Evolutionary conservation across 768 basidiomycete genomes (phyloP).

Genomic region (Collybia sordida): DNA sequence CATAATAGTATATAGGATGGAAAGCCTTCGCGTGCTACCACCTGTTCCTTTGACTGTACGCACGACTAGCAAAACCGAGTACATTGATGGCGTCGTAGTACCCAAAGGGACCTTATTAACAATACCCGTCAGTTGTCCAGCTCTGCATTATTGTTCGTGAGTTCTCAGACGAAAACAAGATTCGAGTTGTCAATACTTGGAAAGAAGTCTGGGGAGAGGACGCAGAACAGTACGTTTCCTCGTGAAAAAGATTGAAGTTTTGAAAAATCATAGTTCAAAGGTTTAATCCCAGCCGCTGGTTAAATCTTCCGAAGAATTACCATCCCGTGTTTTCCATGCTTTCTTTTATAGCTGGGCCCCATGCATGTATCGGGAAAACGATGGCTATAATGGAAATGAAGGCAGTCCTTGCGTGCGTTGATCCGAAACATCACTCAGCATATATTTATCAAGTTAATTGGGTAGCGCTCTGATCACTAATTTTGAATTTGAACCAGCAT

Average conservation of each 20-base stretch:
- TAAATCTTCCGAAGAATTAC: conserved; percentile 33
- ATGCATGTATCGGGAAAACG: conserved; percentile 43
- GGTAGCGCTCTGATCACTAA: conserved; percentile 37
- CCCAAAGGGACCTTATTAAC: conserved; percentile 45
- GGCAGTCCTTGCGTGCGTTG: conserved; percentile 32
- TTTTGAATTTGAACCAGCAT: conserved; percentile 45
- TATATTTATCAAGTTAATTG: background rate
- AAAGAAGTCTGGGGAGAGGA: conserved; percentile 50
- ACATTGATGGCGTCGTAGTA: conserved; percentile 42
- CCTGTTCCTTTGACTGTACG: conserved; percentile 40
- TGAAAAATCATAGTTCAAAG: conserved; percentile 20
- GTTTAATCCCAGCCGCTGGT: conserved; percentile 49
- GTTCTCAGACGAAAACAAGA: conserved; percentile 24
- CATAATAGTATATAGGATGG: conserved; percentile 32
- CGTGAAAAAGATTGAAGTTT: too few species aligned
- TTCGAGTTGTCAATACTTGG: conserved; percentile 50
- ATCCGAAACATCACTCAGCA: background rate
- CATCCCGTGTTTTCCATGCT: conserved; percentile 33
- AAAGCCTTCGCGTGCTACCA: conserved; percentile 40
- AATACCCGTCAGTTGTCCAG: conserved; percentile 33
- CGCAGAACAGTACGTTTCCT: conserved; percentile 40
- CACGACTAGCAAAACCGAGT: conserved; percentile 33
- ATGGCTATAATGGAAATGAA: conserved; percentile 47
- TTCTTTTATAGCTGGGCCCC: conserved; percentile 41
- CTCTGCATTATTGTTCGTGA: background rate